These are phyloP conservation scores for Leccinum barrowsii DNA, from an alignment of 768 basidiomycete species.

Conservation along the genomic window DNA sequence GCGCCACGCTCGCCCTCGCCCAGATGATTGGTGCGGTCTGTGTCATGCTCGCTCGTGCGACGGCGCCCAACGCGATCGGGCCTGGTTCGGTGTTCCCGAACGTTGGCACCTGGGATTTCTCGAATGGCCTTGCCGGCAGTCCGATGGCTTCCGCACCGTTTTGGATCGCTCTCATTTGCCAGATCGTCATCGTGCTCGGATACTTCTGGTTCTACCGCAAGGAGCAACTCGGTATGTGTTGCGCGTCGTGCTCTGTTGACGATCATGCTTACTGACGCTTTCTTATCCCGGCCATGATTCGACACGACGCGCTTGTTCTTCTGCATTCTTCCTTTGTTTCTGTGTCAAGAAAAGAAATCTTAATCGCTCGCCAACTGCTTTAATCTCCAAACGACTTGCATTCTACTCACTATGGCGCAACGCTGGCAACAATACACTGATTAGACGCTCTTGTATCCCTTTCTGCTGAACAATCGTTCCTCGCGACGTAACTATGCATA, in stretches of 20 bases:
- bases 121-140: slow-evolving; percentile 65
- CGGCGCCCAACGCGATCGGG: slow-evolving; percentile 83
- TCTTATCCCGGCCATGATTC: slow-evolving; percentile 12
- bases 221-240: slow-evolving; percentile 74
- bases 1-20: slow-evolving; percentile 86
- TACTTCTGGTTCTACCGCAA: slow-evolving; percentile 98
- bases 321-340: neutral
- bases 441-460: neutral
- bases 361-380: neutral
- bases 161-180: slow-evolving; percentile 81
- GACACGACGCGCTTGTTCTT: neutral
- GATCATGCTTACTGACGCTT: neutral
- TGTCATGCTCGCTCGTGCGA: slow-evolving; percentile 91
- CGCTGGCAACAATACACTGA: neutral
- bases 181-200: slow-evolving; percentile 81
- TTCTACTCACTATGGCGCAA: neutral
- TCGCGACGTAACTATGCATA: neutral
- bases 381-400: slow-evolving; percentile 1
- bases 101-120: slow-evolving; percentile 86
- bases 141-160: slow-evolving; percentile 83
- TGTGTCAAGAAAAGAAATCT: neutral
- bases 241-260: neutral
- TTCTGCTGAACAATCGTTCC: neutral
- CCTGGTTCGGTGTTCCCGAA: slow-evolving; percentile 91
- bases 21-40: slow-evolving; percentile 87